phyloP scores from a whole-genome alignment of 768 basidiomycete species.

The Mrakia gelida region DNA sequence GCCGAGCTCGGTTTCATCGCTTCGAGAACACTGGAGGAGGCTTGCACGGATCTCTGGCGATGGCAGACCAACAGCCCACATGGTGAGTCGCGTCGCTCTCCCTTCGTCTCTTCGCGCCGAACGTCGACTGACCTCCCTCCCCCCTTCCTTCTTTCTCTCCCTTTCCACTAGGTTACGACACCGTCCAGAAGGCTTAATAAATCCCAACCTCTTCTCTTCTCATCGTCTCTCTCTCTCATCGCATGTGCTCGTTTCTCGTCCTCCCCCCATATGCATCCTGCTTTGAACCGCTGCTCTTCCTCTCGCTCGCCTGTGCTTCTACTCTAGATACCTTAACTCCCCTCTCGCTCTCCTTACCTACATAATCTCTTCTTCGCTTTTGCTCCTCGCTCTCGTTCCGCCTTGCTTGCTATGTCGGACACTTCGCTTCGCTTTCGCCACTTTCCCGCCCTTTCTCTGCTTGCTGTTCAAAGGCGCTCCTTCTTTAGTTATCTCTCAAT shows the following conservation, averaged over 20 bases:
- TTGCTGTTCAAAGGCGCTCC: too few species aligned
- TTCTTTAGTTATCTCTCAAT: too few species aligned
- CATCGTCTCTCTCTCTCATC: too few species aligned
- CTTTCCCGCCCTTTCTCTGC: too few species aligned
- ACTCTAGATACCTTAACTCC: too few species aligned
- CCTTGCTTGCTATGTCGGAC: too few species aligned
- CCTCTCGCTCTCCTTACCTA: too few species aligned
- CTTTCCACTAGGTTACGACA: neutral
- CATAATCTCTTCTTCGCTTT: too few species aligned
- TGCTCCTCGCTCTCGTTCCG: too few species aligned
- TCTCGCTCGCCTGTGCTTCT: too few species aligned
- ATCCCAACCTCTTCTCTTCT: neutral
- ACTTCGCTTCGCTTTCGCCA: too few species aligned
- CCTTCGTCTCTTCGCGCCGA: neutral
- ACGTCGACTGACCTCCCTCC: neutral
- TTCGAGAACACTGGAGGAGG: constrained; percentile 70
- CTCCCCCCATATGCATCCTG: neutral
- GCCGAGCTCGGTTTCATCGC: constrained; percentile 91
- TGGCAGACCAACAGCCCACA: constrained; percentile 92
- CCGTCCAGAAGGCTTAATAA: neutral
- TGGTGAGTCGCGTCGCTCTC: constrained; percentile 46
- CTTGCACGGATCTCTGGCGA: constrained; percentile 97
- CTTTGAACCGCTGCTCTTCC: too few species aligned
- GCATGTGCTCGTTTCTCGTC: neutral
- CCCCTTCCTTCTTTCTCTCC: neutral